A percentile compares a stretch with the other conserved stretches of the same genome.
These are phyloP conservation scores for Xylariaceae sp. DNA, from an alignment of 2,329 filamentous ascomycete species.

Conservation along the genomic window DNA sequence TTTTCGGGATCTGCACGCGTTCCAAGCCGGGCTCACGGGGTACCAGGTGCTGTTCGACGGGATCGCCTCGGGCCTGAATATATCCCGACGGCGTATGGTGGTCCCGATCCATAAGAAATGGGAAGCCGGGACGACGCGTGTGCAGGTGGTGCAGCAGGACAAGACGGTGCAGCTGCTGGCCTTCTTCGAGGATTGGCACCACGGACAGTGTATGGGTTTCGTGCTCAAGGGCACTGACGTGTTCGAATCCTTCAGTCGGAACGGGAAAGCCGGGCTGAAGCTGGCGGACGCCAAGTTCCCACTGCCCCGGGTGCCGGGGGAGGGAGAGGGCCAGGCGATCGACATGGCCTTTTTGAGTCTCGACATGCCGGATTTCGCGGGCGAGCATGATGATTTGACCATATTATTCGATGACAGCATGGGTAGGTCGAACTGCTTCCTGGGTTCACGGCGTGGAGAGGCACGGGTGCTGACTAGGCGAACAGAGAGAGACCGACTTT, in stretches of 20 bases:
- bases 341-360: slow-evolving; percentile 73
- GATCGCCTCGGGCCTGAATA: slow-evolving; percentile 66
- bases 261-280: slow-evolving; percentile 63
- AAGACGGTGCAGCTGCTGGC: slow-evolving; percentile 70
- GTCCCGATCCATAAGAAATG: slow-evolving; percentile 92
- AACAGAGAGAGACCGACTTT: slow-evolving; percentile 47
- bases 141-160: slow-evolving; percentile 73
- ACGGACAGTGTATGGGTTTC: slow-evolving; percentile 86
- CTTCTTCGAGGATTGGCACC: slow-evolving; percentile 82
- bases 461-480: slow-evolving; percentile 13
- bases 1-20: slow-evolving; percentile 64
- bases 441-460: not conserved
- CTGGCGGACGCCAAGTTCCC: slow-evolving; percentile 89
- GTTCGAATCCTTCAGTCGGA: slow-evolving; percentile 61
- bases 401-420: slow-evolving; percentile 74
- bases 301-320: slow-evolving; percentile 55
- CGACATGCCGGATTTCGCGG: slow-evolving; percentile 81
- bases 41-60: slow-evolving; percentile 70
- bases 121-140: slow-evolving; percentile 71
- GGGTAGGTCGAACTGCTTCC: slow-evolving; percentile 59
- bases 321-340: slow-evolving; percentile 42
- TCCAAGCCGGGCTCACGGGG: slow-evolving; percentile 73
- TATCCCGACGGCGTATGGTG: slow-evolving; percentile 78
- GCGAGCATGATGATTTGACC: slow-evolving; percentile 86
- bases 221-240: slow-evolving; percentile 75